Conservation (phyloP, 495 filamentous ascomycete species). For the Aspergillus sclerotioniger region DNA sequence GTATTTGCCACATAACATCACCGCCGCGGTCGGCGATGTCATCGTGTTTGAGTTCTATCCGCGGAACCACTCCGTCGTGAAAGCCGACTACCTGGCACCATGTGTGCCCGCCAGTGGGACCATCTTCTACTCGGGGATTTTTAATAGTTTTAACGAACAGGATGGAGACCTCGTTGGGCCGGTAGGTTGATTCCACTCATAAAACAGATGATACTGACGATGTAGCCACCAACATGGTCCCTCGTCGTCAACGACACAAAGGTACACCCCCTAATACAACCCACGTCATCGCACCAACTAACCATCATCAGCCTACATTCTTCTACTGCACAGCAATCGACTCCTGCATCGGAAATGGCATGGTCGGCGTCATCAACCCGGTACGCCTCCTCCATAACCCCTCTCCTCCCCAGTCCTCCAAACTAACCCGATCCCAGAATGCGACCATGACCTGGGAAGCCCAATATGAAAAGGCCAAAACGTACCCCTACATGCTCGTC, state of each 20-base stretch:
- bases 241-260: conserved; percentile 33
- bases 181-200: conserved; percentile 17
- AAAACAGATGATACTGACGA: not conserved
- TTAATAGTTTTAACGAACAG: conserved; percentile 29
- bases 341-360: conserved; percentile 40
- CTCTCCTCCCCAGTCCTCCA: not conserved
- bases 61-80: conserved; percentile 59
- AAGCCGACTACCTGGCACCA: conserved; percentile 55
- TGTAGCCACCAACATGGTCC: conserved; percentile 37
- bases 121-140: conserved; percentile 41
- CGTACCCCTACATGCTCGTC: conserved; percentile 37
- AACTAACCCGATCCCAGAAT: conserved; percentile 26
- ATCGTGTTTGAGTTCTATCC: conserved; percentile 63
- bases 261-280: conserved; percentile 18
- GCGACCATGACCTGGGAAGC: conserved; percentile 28
- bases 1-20: conserved; percentile 53
- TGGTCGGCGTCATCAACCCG: conserved; percentile 45
- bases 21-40: conserved; percentile 51
- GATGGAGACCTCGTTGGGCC: conserved; percentile 31
- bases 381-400: conserved; percentile 16
- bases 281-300: conserved; percentile 1
- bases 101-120: conserved; percentile 50
- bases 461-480: conserved; percentile 32
- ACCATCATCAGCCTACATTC: conserved; percentile 32
- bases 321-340: conserved; percentile 42